Conservation (phyloP, 805 yeast genomes). For the Starmerella sp. region DNA sequence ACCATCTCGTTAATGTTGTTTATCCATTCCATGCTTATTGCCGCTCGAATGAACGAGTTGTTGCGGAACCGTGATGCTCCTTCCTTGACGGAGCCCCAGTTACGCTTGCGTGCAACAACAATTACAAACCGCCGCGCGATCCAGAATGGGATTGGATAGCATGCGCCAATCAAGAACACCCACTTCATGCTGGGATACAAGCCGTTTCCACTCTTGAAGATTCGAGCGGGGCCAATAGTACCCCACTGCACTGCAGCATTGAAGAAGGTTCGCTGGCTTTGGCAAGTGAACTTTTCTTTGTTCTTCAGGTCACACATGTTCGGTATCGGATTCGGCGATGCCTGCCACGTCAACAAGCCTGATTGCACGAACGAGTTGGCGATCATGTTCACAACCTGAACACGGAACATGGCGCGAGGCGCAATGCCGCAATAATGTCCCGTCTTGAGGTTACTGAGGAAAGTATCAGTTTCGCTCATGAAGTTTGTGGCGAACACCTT, state of each 20-base stretch:
- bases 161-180: conserved; percentile 48
- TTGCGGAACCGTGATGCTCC: background rate
- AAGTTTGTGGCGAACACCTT: conserved; percentile 48
- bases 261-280: conserved; percentile 33
- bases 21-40: conserved; percentile 2
- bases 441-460: conserved; percentile 42
- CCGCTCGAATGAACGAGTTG: background rate
- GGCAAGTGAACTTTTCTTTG: conserved; percentile 35
- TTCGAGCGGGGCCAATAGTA: conserved; percentile 35
- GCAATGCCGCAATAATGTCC: conserved; percentile 50
- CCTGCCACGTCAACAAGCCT: conserved; percentile 30
- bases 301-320: conserved; percentile 29
- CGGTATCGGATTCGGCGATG: conserved; percentile 27
- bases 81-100: conserved; percentile 17
- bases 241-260: conserved; percentile 48
- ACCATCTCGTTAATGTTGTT: conserved; percentile 36
- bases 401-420: conserved; percentile 47
- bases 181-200: conserved; percentile 50
- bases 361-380: conserved; percentile 24
- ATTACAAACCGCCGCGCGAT: conserved; percentile 19
- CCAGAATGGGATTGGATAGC: conserved; percentile 21
- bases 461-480: conserved; percentile 51
- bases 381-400: conserved; percentile 30
- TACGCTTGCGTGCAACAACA: background rate
- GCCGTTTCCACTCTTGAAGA: conserved; percentile 29